Percentiles rank a stretch among this genome's conserved stretches.
Evolutionary conservation across 345 rosid genomes (phyloP).

Genomic region (Schrenkiella parvula): DNA sequence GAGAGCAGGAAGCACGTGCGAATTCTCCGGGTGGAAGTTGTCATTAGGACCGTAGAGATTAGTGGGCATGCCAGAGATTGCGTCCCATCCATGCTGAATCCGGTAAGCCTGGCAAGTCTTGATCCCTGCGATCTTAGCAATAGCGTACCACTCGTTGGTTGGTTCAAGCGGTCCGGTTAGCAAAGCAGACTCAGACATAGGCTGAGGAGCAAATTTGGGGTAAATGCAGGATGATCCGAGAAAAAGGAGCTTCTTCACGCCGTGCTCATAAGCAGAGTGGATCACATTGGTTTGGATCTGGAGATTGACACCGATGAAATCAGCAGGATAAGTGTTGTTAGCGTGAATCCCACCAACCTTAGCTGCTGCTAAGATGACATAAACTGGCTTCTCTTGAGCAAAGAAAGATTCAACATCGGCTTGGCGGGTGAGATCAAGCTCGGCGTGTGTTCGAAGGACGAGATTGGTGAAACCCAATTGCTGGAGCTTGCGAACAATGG

Average conservation of each 20-base stretch:
- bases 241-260: slow-evolving; percentile 75
- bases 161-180: slow-evolving; percentile 85
- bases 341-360: slow-evolving; percentile 98
- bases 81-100: slow-evolving; percentile 71
- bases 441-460: slow-evolving; percentile 64
- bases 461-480: slow-evolving; percentile 60
- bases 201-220: slow-evolving; percentile 93
- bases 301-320: slow-evolving; percentile 85
- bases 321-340: slow-evolving; percentile 92
- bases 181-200: slow-evolving; percentile 71
- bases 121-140: slow-evolving; percentile 91
- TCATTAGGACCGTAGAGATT: slow-evolving; percentile 85
- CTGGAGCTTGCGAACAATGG: slow-evolving; percentile 70
- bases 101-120: slow-evolving; percentile 94
- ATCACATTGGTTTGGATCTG: slow-evolving; percentile 94
- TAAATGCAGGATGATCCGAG: slow-evolving; percentile 93
- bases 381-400: slow-evolving; percentile 52
- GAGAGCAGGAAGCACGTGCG: slow-evolving; percentile 89
- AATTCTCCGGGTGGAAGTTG: slow-evolving; percentile 91
- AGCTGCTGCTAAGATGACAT: slow-evolving; percentile 79
- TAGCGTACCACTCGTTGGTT: slow-evolving; percentile 92
- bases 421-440: slow-evolving; percentile 86
- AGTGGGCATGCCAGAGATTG: slow-evolving; percentile 92
- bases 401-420: slow-evolving; percentile 76
- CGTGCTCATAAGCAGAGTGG: slow-evolving; percentile 63